phyloP scores from a whole-genome alignment of 2,329 filamentous ascomycete species.

The Colletotrichum shisoi region DNA sequence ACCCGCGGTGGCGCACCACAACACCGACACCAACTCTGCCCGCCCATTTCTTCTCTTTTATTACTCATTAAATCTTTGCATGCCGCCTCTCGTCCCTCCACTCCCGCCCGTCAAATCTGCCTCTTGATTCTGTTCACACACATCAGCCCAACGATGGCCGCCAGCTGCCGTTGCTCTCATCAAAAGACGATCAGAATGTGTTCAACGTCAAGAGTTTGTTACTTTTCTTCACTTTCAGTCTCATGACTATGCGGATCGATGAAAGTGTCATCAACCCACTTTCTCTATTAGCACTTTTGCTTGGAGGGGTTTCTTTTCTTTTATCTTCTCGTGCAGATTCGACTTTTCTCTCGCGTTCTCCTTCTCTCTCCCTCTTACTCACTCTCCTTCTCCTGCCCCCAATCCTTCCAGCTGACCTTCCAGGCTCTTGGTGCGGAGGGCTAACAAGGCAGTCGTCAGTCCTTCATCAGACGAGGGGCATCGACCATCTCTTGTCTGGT shows the following conservation, averaged over 20 bases:
- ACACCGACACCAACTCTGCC: conserved; percentile 29
- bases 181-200: conserved; percentile 17
- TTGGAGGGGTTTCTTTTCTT: neutral
- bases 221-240: neutral
- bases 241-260: neutral
- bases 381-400: conserved; percentile 11
- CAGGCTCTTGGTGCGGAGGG: conserved; percentile 31
- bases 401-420: conserved; percentile 17
- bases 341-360: neutral
- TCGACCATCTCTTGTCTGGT: conserved; percentile 32
- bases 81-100: conserved; percentile 37
- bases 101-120: conserved; percentile 28
- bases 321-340: neutral
- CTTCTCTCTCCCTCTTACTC: neutral
- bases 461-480: conserved; percentile 34
- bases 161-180: conserved; percentile 9
- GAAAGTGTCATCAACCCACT: conserved; percentile 3
- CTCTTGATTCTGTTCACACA: conserved; percentile 14
- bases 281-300: conserved; percentile 4
- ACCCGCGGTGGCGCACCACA: conserved; percentile 12
- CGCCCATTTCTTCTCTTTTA: conserved; percentile 38
- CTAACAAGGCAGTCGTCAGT: conserved; percentile 33
- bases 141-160: conserved; percentile 3
- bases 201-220: neutral
- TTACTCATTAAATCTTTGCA: conserved; percentile 39